Evolutionary conservation across 257 asterid genomes (phyloP).

Genomic region (Forsythia viridissima): DNA sequence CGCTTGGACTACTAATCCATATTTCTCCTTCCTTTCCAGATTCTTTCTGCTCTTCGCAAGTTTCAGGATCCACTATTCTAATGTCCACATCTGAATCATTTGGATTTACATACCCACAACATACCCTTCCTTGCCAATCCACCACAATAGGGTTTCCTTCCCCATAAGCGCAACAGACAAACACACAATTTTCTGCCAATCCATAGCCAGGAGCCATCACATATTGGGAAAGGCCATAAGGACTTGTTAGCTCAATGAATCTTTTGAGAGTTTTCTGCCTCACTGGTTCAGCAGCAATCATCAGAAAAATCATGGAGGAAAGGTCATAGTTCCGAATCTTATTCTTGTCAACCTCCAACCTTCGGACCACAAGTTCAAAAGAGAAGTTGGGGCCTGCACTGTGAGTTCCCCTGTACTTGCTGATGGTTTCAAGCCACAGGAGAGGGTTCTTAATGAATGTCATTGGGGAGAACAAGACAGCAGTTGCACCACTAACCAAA

Average conservation of each 20-base stretch:
- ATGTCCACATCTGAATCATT: constrained; percentile 56
- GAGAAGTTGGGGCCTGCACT: constrained; percentile 91
- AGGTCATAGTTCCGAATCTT: constrained; percentile 52
- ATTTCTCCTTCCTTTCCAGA: constrained; percentile 73
- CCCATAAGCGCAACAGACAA: constrained; percentile 78
- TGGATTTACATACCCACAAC: constrained; percentile 58
- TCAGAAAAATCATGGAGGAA: constrained; percentile 66
- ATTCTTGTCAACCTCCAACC: constrained; percentile 57
- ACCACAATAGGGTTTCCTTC: constrained; percentile 63
- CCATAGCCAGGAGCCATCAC: constrained; percentile 92
- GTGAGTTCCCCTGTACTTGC: constrained; percentile 69
- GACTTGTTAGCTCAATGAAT: constrained; percentile 58
- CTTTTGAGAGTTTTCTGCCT: constrained; percentile 63
- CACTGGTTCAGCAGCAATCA: constrained; percentile 91
- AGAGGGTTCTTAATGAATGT: constrained; percentile 82
- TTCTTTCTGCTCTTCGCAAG: constrained; percentile 45
- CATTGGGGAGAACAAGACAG: constrained; percentile 72
- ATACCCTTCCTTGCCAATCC: constrained; percentile 87
- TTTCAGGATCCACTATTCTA: constrained; percentile 65
- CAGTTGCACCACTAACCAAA: constrained; percentile 72
- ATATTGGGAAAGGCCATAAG: constrained; percentile 69
- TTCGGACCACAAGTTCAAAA: constrained; percentile 61
- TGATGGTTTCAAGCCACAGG: constrained; percentile 68
- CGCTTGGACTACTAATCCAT: constrained; percentile 84
- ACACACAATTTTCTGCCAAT: constrained; percentile 86